phyloP scores from a whole-genome alignment of 441 rosid genomes.

The Pelargonium fulgidum region DNA sequence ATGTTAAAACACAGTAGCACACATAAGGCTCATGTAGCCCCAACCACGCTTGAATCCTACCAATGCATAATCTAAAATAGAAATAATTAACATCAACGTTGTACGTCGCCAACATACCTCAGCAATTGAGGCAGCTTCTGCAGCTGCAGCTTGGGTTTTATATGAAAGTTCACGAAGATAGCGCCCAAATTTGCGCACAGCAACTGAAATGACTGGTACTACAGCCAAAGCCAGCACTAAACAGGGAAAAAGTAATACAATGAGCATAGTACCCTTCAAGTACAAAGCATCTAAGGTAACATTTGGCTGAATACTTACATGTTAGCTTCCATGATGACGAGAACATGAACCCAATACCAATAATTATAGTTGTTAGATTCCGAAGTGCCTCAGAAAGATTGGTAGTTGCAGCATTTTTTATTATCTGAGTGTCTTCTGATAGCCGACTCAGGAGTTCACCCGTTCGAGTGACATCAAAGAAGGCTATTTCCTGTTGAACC shows the following conservation, averaged over 20 bases:
- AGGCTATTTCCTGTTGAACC: constrained; percentile 72
- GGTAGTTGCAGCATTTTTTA: constrained; percentile 92
- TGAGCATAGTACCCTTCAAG: constrained; percentile 5
- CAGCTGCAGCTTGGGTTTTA: constrained; percentile 91
- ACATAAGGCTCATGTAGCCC: background rate
- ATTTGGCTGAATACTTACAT: constrained; percentile 34
- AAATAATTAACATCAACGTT: background rate
- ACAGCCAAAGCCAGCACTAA: constrained; percentile 77
- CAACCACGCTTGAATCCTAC: background rate
- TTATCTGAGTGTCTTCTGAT: constrained; percentile 90
- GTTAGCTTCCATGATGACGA: constrained; percentile 90
- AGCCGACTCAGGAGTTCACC: constrained; percentile 93
- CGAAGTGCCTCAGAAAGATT: constrained; percentile 93
- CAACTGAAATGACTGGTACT: constrained; percentile 69
- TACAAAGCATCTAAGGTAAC: background rate
- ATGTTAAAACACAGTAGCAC: no score
- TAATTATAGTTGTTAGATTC: constrained; percentile 61
- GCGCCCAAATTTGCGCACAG: constrained; percentile 66
- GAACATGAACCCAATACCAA: constrained; percentile 89
- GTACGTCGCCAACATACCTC: constrained; percentile 44
- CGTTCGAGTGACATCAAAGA: constrained; percentile 81
- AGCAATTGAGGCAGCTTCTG: constrained; percentile 84
- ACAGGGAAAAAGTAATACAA: constrained; percentile 13
- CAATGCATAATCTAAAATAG: background rate
- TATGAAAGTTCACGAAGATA: constrained; percentile 87